Evolutionary conservation across 345 rosid genomes (phyloP).

Genomic region (Lepidium aucheri): DNA sequence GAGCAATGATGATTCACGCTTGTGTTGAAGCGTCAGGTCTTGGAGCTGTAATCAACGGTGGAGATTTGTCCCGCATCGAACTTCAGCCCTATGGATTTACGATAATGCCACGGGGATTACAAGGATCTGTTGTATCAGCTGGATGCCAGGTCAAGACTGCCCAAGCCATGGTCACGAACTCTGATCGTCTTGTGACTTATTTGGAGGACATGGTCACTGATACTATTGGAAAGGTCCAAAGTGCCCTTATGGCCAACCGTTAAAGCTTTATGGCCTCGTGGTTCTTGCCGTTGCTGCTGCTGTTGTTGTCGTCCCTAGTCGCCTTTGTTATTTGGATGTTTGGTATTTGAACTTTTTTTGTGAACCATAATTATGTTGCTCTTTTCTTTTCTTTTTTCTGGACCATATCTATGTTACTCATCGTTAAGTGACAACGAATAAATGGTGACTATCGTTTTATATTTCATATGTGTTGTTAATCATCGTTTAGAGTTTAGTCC

Average conservation of each 20-base stretch:
- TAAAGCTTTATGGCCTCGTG: not conserved
- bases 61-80: slow-evolving; percentile 19
- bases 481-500: too few relatives aligned
- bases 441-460: not conserved
- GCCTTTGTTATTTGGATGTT: not conserved
- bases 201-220: slow-evolving; percentile 4
- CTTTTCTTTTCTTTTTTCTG: too few relatives aligned
- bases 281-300: not conserved
- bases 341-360: not conserved
- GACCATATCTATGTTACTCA: too few relatives aligned
- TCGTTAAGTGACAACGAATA: not conserved
- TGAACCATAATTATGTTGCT: not conserved
- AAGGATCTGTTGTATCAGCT: slow-evolving; percentile 24
- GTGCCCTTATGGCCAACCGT: not conserved
- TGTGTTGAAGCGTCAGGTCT: slow-evolving; percentile 31
- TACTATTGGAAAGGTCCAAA: slow-evolving; percentile 31
- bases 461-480: too few relatives aligned
- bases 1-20: slow-evolving; percentile 36
- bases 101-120: slow-evolving; percentile 30
- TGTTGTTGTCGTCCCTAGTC: not conserved
- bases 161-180: slow-evolving; percentile 20
- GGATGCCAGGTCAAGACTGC: slow-evolving; percentile 36
- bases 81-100: slow-evolving; percentile 42
- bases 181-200: slow-evolving; percentile 27
- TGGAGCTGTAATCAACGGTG: slow-evolving; percentile 24